Evolutionary conservation across 768 basidiomycete genomes (phyloP).

Genomic region (Auricularia auricula-judae): DNA sequence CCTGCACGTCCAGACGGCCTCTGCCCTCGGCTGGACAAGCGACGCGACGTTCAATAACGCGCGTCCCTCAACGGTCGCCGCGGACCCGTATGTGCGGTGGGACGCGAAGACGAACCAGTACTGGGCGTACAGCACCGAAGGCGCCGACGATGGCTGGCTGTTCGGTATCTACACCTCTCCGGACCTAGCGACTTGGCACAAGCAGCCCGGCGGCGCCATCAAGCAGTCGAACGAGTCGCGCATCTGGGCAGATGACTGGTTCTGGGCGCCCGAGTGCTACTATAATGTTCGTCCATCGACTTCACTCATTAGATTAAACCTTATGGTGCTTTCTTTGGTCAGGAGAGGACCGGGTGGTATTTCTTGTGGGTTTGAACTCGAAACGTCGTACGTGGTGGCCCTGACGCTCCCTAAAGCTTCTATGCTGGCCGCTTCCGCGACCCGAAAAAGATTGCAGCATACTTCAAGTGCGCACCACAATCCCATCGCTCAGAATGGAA

Average conservation of each 20-base stretch:
- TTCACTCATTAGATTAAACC: not conserved
- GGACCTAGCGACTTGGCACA: not conserved
- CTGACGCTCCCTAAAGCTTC: not conserved
- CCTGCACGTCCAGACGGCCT: not conserved
- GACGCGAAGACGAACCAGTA: not conserved
- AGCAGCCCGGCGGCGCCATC: not conserved
- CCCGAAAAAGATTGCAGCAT: not conserved
- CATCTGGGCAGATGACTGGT: not conserved
- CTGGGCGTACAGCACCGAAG: not conserved
- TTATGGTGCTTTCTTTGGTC: not conserved
- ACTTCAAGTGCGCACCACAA: not conserved
- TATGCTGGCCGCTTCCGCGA: not conserved
- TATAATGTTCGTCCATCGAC: not conserved
- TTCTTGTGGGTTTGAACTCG: not conserved
- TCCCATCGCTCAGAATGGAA: not conserved
- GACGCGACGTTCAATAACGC: not conserved
- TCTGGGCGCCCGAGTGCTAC: not conserved
- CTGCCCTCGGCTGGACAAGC: not conserved
- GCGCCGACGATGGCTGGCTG: not conserved
- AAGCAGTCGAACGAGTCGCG: not conserved
- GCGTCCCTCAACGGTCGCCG: not conserved
- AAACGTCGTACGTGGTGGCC: not conserved
- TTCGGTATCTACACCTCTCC: not conserved
- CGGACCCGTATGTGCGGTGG: not conserved
- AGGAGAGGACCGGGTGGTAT: not conserved